Evolutionary conservation across 768 basidiomycete genomes (phyloP).

Genomic region (Lactifluus volemus): DNA sequence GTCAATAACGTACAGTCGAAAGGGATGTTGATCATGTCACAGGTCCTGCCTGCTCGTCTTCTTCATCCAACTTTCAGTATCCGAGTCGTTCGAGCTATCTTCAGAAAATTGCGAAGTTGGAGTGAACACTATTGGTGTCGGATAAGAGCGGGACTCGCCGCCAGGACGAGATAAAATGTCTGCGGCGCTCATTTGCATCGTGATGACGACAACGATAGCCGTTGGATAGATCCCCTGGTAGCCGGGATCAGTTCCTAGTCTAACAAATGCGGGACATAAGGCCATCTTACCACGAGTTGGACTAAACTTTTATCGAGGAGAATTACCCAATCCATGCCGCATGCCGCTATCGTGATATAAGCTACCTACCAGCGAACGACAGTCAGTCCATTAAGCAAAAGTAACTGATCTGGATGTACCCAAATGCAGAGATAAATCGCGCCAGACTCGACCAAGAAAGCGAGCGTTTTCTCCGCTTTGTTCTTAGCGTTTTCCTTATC

Average conservation of each 20-base stretch:
- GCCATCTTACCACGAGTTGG: conserved; percentile 7
- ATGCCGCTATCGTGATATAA: neutral
- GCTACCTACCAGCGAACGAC: neutral
- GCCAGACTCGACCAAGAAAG: conserved; percentile 6
- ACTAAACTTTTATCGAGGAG: neutral
- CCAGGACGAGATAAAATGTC: neutral
- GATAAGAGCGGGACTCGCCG: neutral
- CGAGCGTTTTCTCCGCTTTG: neutral
- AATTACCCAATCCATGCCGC: neutral
- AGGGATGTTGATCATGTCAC: neutral
- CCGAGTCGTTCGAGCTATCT: no score
- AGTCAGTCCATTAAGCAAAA: neutral
- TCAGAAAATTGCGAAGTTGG: neutral
- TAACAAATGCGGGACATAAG: neutral
- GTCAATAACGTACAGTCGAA: neutral
- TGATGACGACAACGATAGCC: conserved; percentile 3
- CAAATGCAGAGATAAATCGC: conserved; percentile 4
- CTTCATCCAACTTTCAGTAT: neutral
- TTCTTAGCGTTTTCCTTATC: neutral
- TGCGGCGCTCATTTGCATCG: conserved; percentile 6
- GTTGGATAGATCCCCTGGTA: conserved; percentile 9
- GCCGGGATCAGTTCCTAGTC: neutral
- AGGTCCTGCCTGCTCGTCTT: neutral
- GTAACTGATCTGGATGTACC: neutral
- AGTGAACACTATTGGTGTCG: neutral